These are phyloP conservation scores for Mollisia scopiformis DNA, from an alignment of 2,329 filamentous ascomycete species.

Conservation along the genomic window DNA sequence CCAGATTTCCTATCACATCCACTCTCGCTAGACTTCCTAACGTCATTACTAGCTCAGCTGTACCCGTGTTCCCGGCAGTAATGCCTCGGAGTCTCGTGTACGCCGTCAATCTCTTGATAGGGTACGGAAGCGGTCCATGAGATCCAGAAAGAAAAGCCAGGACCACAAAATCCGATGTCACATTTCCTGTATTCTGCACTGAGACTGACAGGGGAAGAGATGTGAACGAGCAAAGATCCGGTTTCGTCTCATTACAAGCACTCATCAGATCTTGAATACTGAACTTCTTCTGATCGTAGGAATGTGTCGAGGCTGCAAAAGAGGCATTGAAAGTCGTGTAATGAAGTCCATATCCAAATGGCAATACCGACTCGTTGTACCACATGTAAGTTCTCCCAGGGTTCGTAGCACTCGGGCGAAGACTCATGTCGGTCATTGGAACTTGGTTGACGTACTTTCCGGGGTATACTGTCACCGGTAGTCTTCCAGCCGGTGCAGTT, in stretches of 20 bases:
- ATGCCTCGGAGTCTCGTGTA: slow-evolving; percentile 43
- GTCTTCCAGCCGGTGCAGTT: slow-evolving; percentile 52
- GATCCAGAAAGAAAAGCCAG: slow-evolving; percentile 52
- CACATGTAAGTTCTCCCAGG: slow-evolving; percentile 57
- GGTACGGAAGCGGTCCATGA: slow-evolving; percentile 52
- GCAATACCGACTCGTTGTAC: slow-evolving; percentile 55
- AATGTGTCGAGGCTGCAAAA: not conserved
- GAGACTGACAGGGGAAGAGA: slow-evolving; percentile 13
- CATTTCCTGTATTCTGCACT: slow-evolving; percentile 52
- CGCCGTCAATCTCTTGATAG: slow-evolving; percentile 53
- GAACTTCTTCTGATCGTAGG: not conserved
- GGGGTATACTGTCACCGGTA: slow-evolving; percentile 60
- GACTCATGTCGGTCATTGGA: slow-evolving; percentile 57
- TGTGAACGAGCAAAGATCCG: not conserved
- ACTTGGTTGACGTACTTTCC: slow-evolving; percentile 52
- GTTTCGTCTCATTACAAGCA: not conserved
- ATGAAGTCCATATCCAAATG: slow-evolving; percentile 58
- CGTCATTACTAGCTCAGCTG: slow-evolving; percentile 43
- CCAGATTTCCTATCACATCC: not conserved
- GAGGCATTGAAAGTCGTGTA: slow-evolving; percentile 54
- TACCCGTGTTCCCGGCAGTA: slow-evolving; percentile 29
- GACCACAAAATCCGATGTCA: slow-evolving; percentile 55
- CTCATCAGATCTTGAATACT: not conserved
- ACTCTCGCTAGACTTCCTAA: slow-evolving; percentile 39
- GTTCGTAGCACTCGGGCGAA: slow-evolving; percentile 49